phyloP scores from a whole-genome alignment of 2,329 filamentous ascomycete genomes.

The Aquanectria penicillioides region DNA sequence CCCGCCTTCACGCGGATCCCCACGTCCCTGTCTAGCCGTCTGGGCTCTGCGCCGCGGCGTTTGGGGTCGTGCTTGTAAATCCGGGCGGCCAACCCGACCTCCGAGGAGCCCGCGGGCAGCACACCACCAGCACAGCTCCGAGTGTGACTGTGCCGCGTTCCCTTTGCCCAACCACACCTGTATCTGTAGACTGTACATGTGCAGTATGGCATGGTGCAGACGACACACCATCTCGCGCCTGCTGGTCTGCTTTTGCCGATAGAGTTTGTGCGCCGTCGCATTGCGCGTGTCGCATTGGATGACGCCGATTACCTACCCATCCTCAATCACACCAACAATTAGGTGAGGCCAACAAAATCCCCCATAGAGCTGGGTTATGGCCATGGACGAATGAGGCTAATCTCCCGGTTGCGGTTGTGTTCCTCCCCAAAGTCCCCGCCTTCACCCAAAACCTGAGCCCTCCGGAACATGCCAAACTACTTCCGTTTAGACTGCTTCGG shows the following conservation, averaged over 20 bases:
- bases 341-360: too few species aligned
- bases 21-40: background rate
- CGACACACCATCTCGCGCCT: conserved; percentile 1
- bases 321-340: too few species aligned
- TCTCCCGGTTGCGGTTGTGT: conserved; percentile 8
- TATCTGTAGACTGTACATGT: too few species aligned
- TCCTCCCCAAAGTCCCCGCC: too few species aligned
- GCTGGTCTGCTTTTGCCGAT: conserved; percentile 7
- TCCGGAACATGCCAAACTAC: background rate
- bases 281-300: background rate
- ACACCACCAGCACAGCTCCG: too few species aligned
- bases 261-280: conserved; percentile 18
- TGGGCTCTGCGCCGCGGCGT: background rate
- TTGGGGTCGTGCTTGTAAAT: background rate
- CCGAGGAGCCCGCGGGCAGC: conserved; percentile 11
- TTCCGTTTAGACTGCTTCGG: background rate
- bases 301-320: too few species aligned
- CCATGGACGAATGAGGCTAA: background rate
- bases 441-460: background rate
- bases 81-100: conserved; percentile 14
- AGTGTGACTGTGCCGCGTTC: background rate
- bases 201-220: too few species aligned
- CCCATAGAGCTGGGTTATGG: too few species aligned
- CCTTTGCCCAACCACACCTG: conserved; percentile 17
- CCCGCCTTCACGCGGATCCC: too few species aligned